These are phyloP conservation scores for Pseudogymnoascus sp. DNA, from an alignment of 2,329 filamentous ascomycete species.

Conservation along the genomic window DNA sequence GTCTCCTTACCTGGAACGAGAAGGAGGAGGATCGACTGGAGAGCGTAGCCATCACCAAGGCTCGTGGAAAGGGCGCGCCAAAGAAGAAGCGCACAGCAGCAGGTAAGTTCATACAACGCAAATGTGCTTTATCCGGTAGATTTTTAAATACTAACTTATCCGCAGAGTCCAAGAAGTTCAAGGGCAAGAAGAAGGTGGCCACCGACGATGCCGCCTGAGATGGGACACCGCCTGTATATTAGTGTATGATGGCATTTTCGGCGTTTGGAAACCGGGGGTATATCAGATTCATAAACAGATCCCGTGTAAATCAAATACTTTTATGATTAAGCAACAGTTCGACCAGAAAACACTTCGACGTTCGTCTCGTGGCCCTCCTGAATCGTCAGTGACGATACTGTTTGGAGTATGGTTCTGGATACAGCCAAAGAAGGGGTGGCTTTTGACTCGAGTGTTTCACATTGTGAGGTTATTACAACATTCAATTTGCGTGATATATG, in stretches of 20 bases:
- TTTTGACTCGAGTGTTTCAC: background rate
- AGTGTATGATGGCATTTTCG: constrained; percentile 23
- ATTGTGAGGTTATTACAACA: background rate
- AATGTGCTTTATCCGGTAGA: background rate
- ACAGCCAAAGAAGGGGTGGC: background rate
- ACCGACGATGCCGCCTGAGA: background rate
- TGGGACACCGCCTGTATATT: constrained; percentile 18
- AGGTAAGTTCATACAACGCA: constrained; percentile 24
- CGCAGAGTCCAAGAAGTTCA: constrained; percentile 39
- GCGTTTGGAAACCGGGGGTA: constrained; percentile 22
- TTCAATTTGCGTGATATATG: background rate
- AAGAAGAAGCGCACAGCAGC: constrained; percentile 73
- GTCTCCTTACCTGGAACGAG: constrained; percentile 64
- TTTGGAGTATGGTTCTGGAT: background rate
- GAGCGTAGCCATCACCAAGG: constrained; percentile 61
- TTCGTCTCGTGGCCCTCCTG: background rate
- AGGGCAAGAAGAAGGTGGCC: constrained; percentile 35
- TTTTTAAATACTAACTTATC: constrained; percentile 12
- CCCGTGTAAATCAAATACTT: constrained; percentile 6
- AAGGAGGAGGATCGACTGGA: constrained; percentile 73
- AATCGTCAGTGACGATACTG: background rate
- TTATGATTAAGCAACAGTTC: background rate
- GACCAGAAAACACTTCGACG: background rate
- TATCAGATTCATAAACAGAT: constrained; percentile 11
- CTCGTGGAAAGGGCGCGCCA: constrained; percentile 77